These are phyloP conservation scores for Parsonsia alboflavescens DNA, from an alignment of 257 asterid genomes.

Conservation along the genomic window DNA sequence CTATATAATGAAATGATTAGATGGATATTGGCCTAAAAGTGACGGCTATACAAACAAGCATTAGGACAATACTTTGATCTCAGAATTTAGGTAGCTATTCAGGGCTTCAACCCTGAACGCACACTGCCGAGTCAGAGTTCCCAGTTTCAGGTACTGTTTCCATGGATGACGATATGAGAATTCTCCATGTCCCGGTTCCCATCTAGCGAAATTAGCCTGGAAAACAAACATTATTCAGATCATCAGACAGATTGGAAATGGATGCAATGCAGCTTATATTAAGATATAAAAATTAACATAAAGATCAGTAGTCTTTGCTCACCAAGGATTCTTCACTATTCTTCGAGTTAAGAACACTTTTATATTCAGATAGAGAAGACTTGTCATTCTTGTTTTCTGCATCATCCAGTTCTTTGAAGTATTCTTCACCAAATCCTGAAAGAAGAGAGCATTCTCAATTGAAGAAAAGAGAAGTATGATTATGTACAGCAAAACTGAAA, in stretches of 20 bases:
- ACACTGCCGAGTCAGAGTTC: conserved; percentile 55
- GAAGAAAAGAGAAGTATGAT: background rate
- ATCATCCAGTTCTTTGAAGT: conserved; percentile 25
- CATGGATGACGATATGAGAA: conserved; percentile 78
- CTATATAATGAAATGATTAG: too few relatives aligned
- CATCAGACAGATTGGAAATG: background rate
- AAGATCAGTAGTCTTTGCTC: conserved; percentile 6
- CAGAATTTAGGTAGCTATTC: conserved; percentile 41
- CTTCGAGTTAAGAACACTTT: conserved; percentile 55
- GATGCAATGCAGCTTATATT: background rate
- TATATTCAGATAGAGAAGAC: conserved; percentile 30
- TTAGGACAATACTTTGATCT: conserved; percentile 30
- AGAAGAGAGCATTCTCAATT: background rate
- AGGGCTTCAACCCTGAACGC: conserved; percentile 58
- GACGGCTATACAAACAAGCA: too few relatives aligned
- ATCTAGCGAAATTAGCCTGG: conserved; percentile 74
- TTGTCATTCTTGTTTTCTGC: conserved; percentile 17
- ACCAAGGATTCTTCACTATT: conserved; percentile 63
- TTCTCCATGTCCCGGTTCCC: conserved; percentile 83
- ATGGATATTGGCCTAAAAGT: too few relatives aligned
- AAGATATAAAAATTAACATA: background rate
- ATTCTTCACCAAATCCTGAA: conserved; percentile 49
- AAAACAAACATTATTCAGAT: background rate
- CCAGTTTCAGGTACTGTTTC: conserved; percentile 69
- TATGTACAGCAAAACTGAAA: background rate